These are phyloP conservation scores for Stagonosporopsis chrysanthemi DNA, from an alignment of 2,329 filamentous ascomycete species.

Conservation along the genomic window DNA sequence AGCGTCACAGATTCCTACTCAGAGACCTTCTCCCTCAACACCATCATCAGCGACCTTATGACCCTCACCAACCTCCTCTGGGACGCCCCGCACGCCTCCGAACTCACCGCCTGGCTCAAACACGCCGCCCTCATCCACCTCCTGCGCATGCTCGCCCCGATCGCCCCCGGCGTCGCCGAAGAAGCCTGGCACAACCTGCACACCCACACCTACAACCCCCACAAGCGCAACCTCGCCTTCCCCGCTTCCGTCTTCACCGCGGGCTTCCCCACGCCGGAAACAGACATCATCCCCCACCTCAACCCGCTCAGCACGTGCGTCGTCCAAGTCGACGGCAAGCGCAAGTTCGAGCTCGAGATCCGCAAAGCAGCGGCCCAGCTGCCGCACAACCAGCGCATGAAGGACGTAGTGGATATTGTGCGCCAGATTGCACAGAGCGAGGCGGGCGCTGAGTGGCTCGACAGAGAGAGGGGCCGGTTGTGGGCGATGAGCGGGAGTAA, in stretches of 20 bases:
- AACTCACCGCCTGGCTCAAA: constrained; percentile 55
- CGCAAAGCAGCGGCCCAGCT: constrained; percentile 56
- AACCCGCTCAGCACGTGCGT: constrained; percentile 65
- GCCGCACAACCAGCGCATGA: background rate
- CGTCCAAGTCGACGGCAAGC: constrained; percentile 82
- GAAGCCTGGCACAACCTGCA: constrained; percentile 75
- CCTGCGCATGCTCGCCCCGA: constrained; percentile 76
- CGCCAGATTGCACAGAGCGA: constrained; percentile 67
- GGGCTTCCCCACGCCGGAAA: constrained; percentile 63
- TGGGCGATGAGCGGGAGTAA: constrained; percentile 31
- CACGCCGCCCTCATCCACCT: constrained; percentile 63
- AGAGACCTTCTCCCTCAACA: constrained; percentile 80
- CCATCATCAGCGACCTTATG: constrained; percentile 83
- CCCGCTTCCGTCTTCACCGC: constrained; percentile 54
- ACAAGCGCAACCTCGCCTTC: background rate
- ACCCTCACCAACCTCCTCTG: constrained; percentile 72
- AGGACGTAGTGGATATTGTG: constrained; percentile 63
- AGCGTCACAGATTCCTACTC: constrained; percentile 74
- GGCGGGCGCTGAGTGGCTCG: constrained; percentile 64
- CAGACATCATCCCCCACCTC: constrained; percentile 61
- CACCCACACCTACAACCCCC: constrained; percentile 14
- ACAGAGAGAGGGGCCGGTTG: constrained; percentile 46
- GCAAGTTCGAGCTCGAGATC: constrained; percentile 73
- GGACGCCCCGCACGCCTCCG: constrained; percentile 40
- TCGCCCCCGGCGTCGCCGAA: constrained; percentile 80